Percentiles rank a stretch among this genome's conserved stretches.
These are phyloP conservation scores for Colletotrichum costaricense DNA, from an alignment of 2,329 filamentous ascomycete genomes.

Conservation along the genomic window DNA sequence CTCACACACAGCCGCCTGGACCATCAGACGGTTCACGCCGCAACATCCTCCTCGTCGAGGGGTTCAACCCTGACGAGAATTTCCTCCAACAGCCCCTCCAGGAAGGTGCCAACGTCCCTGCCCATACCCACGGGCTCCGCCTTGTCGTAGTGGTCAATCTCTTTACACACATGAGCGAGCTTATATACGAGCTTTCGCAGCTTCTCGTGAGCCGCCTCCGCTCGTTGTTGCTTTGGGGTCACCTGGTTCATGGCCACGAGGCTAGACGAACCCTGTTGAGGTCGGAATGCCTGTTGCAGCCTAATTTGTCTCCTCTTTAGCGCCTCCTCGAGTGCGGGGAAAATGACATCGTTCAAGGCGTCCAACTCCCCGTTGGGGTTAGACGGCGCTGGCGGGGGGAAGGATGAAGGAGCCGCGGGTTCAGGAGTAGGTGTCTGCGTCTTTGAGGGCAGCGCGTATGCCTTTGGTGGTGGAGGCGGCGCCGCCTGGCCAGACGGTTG, in stretches of 20 bases:
- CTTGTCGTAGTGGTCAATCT: slow-evolving; percentile 90
- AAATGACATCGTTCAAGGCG: slow-evolving; percentile 88
- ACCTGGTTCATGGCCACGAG: slow-evolving; percentile 54
- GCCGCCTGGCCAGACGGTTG: slow-evolving; percentile 35
- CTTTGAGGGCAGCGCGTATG: slow-evolving; percentile 43
- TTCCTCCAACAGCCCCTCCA: slow-evolving; percentile 94
- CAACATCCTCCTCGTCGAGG: slow-evolving; percentile 75
- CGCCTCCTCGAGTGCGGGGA: slow-evolving; percentile 92
- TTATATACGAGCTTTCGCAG: slow-evolving; percentile 85
- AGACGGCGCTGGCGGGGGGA: slow-evolving; percentile 66
- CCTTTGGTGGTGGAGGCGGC: slow-evolving; percentile 35
- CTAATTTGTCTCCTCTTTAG: slow-evolving; percentile 81
- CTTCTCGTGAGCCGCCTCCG: slow-evolving; percentile 81
- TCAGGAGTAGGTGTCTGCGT: slow-evolving; percentile 47
- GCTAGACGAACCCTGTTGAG: slow-evolving; percentile 43
- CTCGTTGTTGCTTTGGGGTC: slow-evolving; percentile 75
- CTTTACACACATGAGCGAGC: slow-evolving; percentile 83
- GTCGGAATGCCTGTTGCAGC: slow-evolving; percentile 63
- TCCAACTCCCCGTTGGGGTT: slow-evolving; percentile 79
- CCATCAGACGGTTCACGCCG: slow-evolving; percentile 32
- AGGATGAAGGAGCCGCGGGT: slow-evolving; percentile 56
- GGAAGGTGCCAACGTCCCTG: slow-evolving; percentile 85
- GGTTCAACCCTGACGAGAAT: slow-evolving; percentile 92
- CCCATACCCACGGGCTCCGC: slow-evolving; percentile 93
- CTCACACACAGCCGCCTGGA: slow-evolving; percentile 21